Percentiles rank a stretch among this genome's conserved stretches.
phyloP scores from a whole-genome alignment of 2,329 filamentous ascomycete genomes.

The Aciculosporium take region DNA sequence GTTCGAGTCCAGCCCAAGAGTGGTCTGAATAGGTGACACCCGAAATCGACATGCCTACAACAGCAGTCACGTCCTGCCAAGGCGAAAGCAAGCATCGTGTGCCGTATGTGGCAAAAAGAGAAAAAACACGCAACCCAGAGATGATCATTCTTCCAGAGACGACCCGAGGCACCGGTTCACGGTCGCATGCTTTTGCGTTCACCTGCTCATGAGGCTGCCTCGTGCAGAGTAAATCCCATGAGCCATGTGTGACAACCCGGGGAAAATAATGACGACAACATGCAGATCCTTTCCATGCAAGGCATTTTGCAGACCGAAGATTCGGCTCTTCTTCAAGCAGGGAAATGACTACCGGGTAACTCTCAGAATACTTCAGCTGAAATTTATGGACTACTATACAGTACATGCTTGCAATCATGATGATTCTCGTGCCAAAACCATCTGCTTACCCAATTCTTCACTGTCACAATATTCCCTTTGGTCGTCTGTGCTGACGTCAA shows the following conservation, averaged over 20 bases:
- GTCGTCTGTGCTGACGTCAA: background rate
- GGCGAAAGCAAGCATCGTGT: too few species aligned
- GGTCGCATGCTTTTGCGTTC: background rate
- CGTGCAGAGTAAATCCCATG: background rate
- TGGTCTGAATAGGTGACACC: too few species aligned
- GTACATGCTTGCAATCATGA: too few species aligned
- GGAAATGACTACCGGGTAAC: background rate
- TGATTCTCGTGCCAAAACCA: background rate
- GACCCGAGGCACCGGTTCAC: background rate
- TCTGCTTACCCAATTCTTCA: background rate
- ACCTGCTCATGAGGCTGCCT: background rate
- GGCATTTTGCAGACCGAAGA: background rate
- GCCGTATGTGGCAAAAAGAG: too few species aligned
- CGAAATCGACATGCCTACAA: too few species aligned
- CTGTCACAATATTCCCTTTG: background rate
- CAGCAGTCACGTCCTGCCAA: too few species aligned
- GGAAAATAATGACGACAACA: background rate
- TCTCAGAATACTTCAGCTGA: background rate
- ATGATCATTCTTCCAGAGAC: background rate
- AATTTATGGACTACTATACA: background rate
- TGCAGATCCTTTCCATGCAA: background rate
- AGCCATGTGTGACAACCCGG: background rate
- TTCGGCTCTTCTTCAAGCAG: background rate
- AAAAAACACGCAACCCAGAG: too few species aligned
- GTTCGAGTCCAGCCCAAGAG: too few species aligned